These are phyloP conservation scores for Lojkania enalia DNA, from an alignment of 2,329 filamentous ascomycete species.

Conservation along the genomic window DNA sequence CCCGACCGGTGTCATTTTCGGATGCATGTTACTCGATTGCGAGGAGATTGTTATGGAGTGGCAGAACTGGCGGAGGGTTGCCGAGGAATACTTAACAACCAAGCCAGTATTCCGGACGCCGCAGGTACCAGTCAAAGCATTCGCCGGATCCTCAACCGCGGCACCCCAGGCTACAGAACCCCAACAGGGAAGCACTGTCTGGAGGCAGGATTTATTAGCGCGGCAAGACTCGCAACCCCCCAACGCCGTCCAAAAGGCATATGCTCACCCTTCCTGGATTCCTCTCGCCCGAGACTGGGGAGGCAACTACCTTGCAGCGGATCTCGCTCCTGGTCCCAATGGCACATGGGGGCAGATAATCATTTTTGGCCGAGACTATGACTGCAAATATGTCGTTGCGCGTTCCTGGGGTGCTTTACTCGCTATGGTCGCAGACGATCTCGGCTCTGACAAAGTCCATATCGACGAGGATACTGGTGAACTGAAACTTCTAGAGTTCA, in stretches of 20 bases:
- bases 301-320: constrained; percentile 94
- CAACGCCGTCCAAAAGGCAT: constrained; percentile 85
- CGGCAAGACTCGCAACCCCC: constrained; percentile 88
- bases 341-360: constrained; percentile 97
- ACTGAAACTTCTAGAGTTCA: constrained; percentile 91
- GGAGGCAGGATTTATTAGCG: constrained; percentile 82
- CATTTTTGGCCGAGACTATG: constrained; percentile 94
- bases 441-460: constrained; percentile 87
- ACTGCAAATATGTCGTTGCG: constrained; percentile 96
- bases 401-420: constrained; percentile 89
- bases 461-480: constrained; percentile 92
- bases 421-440: constrained; percentile 84
- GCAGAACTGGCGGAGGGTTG: constrained; percentile 94
- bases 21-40: constrained; percentile 94
- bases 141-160: constrained; percentile 71
- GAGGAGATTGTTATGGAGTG: constrained; percentile 98
- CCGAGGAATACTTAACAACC: constrained; percentile 79
- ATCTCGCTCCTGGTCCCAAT: constrained; percentile 84
- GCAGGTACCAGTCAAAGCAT: constrained; percentile 69
- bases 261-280: constrained; percentile 94
- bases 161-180: constrained; percentile 60
- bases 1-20: constrained; percentile 90
- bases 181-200: constrained; percentile 64
- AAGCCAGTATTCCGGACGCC: constrained; percentile 60
- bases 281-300: constrained; percentile 96